Base-by-base conservation (phyloP, 2,329 filamentous ascomycete genomes). In the Blumeria graminis region DNA sequence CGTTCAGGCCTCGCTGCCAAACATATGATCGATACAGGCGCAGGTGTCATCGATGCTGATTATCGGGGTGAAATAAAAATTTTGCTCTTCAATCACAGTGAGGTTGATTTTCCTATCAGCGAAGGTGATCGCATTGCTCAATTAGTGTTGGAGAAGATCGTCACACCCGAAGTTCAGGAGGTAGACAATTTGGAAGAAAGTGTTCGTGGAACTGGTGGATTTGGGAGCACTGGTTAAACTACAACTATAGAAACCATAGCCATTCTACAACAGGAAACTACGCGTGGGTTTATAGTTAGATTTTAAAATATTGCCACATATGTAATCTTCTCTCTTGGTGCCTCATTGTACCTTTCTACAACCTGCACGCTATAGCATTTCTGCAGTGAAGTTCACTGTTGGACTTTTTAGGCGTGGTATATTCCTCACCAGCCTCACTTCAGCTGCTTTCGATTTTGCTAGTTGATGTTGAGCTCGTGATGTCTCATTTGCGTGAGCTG, bases 21-120 rank as follows among this genome's bases (percentile, higher is more conserved):
- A 73, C 81, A 96, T 72, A 92, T 89, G 71, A 96, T 98, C 68
- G 88, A 95, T 69, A 92, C 86, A 0, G 88, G 93, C 60, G 92
- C 92, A 0, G 92, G 92, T 56, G 92, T 98, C 61, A 96, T 98
- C 64, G 92, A 98, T 69, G 89, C 90, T 36, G 92, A 98, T 70
- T 98, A 98, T 73, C 79, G 92, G 38, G 92, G 92, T 18, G 85
- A 85, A 62, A 83, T 98, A 65, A 94, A 93, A 74, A 84, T 98
- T 32, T 76, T 98, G 62, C 78, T 98, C 55, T 96, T 96, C 70
- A 98, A 98, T 72, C 82, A 94, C 69, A 77, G 76, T 55, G 88
- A 94, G 55, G 71, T 71, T 43, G 88, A 94, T 68, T 96, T 93
- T 66, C 74, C 71, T 61, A 74, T 98, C 62, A 82, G 83, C 65